phyloP scores from a whole-genome alignment of 177 flowering plant genomes.

The Tripterygium wilfordii region DNA sequence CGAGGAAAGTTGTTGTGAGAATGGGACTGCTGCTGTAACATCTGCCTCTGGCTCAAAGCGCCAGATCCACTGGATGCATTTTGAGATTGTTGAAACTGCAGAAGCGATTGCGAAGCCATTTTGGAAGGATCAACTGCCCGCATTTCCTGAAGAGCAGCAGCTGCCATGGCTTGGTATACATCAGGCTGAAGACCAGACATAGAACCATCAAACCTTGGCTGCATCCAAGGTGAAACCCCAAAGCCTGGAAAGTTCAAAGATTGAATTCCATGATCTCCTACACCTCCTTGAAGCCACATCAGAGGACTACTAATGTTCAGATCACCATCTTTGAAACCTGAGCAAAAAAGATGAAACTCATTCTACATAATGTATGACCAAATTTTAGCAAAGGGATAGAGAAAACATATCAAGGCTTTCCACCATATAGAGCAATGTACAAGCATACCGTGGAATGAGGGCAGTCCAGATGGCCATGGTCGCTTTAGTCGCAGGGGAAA shows the following conservation, averaged over 20 bases:
- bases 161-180: slow-evolving; percentile 35
- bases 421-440: not conserved
- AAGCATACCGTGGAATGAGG: slow-evolving; percentile 57
- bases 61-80: slow-evolving; percentile 20
- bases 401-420: not conserved
- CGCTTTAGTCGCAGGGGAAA: slow-evolving; percentile 86
- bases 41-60: slow-evolving; percentile 24
- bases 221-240: slow-evolving; percentile 47
- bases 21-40: slow-evolving; percentile 29
- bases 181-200: slow-evolving; percentile 38
- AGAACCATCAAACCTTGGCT: slow-evolving; percentile 44
- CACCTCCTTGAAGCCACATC: slow-evolving; percentile 42
- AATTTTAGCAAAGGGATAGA: not conserved
- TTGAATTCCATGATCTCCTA: slow-evolving; percentile 36
- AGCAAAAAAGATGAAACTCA: not conserved
- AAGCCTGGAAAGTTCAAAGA: slow-evolving; percentile 38
- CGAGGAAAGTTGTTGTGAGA: slow-evolving; percentile 24
- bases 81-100: slow-evolving; percentile 31
- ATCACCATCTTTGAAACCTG: slow-evolving; percentile 36
- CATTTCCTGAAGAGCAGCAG: slow-evolving; percentile 37
- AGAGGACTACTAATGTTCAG: slow-evolving; percentile 32
- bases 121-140: slow-evolving; percentile 31
- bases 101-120: slow-evolving; percentile 20
- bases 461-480: slow-evolving; percentile 86
- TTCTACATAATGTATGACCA: not conserved